Evolutionary conservation across 2,329 filamentous ascomycete species (phyloP), one percentile per base, ranked within the genome.

Genomic region (Hirsutella rhossiliensis): DNA sequence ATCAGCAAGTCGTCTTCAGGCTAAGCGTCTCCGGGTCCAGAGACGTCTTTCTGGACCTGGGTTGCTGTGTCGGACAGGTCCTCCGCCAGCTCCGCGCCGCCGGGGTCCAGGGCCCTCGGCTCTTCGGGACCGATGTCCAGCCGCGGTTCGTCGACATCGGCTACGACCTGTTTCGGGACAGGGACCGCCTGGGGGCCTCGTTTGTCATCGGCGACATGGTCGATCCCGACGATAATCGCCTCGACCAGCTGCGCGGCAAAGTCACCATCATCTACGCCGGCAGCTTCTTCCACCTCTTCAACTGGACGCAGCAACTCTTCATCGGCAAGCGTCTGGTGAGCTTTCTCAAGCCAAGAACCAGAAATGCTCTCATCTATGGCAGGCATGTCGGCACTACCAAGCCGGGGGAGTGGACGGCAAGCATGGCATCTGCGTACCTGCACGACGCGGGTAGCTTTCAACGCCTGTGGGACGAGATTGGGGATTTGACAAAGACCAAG

Each of bases 161-260:
- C 27, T 78, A 80, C 56, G 75, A 81, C 43, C 64, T 85, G 18
- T 85, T 84, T 60, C 67, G 69, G 39, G 81, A 83, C 48, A 66
- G 68, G 23, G 54, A 61, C n/a, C 63, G 45, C 30, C 58, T 78
- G 5, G 61, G 62, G 18, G 65, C 65, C 2, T 63, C 62, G 2
- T 76, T 79, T 48, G 58, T 79, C 28, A 53, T 65, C 3, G 75
- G 71, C 18, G 70, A 78, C 47, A 58, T 77, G 47, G 56, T 75
- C 11, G 61, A 67, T 43, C 63, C 62, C 7, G 57, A 60, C 12
- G 64, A 69, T 43, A 50, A 48, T 15, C 55, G 56, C 3, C 54
- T 70, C 5, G 50, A 56, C 3, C 46, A 45, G 2, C 52, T 72
- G 2, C 52, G 62, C 23, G 64, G 63, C 27, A 65, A 52, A 53